Evolutionary conservation across 495 filamentous ascomycete genomes (phyloP).

Genomic region (Penicillium simplicissimum): DNA sequence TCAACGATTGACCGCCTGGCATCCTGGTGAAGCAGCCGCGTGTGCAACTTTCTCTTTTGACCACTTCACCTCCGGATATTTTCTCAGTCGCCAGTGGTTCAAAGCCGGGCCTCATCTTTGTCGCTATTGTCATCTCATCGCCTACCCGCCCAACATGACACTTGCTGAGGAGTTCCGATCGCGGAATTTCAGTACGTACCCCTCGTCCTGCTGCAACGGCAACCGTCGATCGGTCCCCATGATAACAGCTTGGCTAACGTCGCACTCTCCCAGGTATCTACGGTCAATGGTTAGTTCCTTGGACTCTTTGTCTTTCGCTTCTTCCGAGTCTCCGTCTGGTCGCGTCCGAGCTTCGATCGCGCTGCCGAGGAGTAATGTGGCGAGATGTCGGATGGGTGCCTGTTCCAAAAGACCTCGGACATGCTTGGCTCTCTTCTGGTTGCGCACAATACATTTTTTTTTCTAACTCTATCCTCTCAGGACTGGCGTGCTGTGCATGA

Average conservation of each 20-base stretch:
- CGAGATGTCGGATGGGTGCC: slow-evolving; percentile 4
- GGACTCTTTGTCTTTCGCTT: not conserved
- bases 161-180: slow-evolving; percentile 78
- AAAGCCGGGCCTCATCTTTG: slow-evolving; percentile 10
- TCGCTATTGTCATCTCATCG: slow-evolving; percentile 6
- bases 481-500: slow-evolving; percentile 91
- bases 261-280: slow-evolving; percentile 77
- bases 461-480: slow-evolving; percentile 47
- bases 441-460: not conserved
- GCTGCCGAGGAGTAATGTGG: not conserved
- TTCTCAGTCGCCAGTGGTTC: slow-evolving; percentile 12
- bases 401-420: not conserved
- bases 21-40: slow-evolving; percentile 26
- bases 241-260: slow-evolving; percentile 33
- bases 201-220: slow-evolving; percentile 16
- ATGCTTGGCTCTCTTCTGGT: not conserved
- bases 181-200: slow-evolving; percentile 91
- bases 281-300: slow-evolving; percentile 86
- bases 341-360: not conserved
- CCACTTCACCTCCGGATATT: slow-evolving; percentile 13
- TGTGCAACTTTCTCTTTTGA: slow-evolving; percentile 20
- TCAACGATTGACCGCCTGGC: slow-evolving; percentile 30
- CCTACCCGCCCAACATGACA: slow-evolving; percentile 44
- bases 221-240: slow-evolving; percentile 24
- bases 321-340: not conserved